phyloP scores from a whole-genome alignment of 352 stramenopile genomes.

The Globisporangium cylindrosporum region DNA sequence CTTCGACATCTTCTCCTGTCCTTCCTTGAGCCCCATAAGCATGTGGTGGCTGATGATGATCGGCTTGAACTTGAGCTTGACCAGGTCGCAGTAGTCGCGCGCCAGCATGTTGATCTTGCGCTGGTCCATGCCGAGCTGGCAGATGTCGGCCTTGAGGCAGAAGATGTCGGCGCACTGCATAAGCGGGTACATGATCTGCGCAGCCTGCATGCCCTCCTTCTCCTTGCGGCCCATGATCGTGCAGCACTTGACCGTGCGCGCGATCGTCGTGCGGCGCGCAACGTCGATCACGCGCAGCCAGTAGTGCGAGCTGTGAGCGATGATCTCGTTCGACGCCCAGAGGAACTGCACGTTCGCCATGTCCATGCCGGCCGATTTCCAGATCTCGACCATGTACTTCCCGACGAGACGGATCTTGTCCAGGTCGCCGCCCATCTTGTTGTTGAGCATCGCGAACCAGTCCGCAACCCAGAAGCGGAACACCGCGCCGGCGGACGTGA shows the following conservation, averaged over 20 bases:
- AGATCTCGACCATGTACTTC: conserved; percentile 99
- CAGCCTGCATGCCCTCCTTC: conserved; percentile 87
- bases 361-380: conserved; percentile 99
- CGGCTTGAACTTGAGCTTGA: conserved; percentile 92
- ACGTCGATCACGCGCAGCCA: conserved; percentile 95
- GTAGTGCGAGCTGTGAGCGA: conserved; percentile 87
- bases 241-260: conserved; percentile 97
- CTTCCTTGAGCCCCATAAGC: conserved; percentile 98
- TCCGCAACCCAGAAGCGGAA: conserved; percentile 99
- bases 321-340: conserved; percentile 97
- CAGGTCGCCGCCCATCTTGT: conserved; percentile 98
- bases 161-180: conserved; percentile 99
- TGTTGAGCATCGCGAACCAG: conserved; percentile 99
- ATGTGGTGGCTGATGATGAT: conserved; percentile 99
- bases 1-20: conserved; percentile 99
- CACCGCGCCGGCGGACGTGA: conserved; percentile 91
- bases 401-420: conserved; percentile 96
- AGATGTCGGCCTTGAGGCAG: conserved; percentile 99
- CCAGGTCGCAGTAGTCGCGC: conserved; percentile 97
- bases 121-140: conserved; percentile 99
- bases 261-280: conserved; percentile 88
- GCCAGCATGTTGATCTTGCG: conserved; percentile 99
- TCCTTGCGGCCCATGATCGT: conserved; percentile 98
- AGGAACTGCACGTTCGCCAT: conserved; percentile 99
- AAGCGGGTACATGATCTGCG: conserved; percentile 96